Evolutionary conservation across 495 filamentous ascomycete genomes (phyloP).

Genomic region (Penicillium robsamsonii): DNA sequence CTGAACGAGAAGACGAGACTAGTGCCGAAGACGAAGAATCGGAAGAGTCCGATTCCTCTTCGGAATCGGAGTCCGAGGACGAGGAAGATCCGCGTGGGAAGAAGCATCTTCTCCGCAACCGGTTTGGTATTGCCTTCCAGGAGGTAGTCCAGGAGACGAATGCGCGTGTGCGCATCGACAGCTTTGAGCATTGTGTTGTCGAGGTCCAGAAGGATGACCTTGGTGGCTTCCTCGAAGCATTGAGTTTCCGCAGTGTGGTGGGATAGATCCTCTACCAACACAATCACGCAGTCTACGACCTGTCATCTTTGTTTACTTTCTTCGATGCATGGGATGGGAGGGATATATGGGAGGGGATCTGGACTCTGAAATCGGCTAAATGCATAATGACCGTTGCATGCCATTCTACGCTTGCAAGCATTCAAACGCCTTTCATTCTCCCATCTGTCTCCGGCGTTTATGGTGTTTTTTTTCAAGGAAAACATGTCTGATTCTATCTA

Average conservation of each 20-base stretch:
- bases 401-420: constrained; percentile 20
- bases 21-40: constrained; percentile 59
- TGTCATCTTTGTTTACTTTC: constrained; percentile 23
- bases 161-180: constrained; percentile 86
- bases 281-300: constrained; percentile 33
- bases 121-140: constrained; percentile 93
- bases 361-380: constrained; percentile 13
- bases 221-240: constrained; percentile 80
- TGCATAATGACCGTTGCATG: constrained; percentile 24
- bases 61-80: constrained; percentile 57
- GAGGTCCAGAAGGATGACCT: constrained; percentile 96
- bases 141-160: constrained; percentile 91
- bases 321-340: constrained; percentile 19
- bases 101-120: constrained; percentile 71
- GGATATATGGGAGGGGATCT: constrained; percentile 19
- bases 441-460: constrained; percentile 29
- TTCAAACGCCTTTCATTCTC: constrained; percentile 21
- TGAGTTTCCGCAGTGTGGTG: constrained; percentile 90
- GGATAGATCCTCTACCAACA: constrained; percentile 51
- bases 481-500: constrained; percentile 18
- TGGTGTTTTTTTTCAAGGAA: constrained; percentile 13
- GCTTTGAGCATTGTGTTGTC: constrained; percentile 95
- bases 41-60: constrained; percentile 59
- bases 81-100: constrained; percentile 54
- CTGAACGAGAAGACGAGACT: constrained; percentile 48